Percentiles rank a stretch among this genome's conserved stretches.
phyloP scores from a whole-genome alignment of 441 rosid species.

The Mallotus japonicus region DNA sequence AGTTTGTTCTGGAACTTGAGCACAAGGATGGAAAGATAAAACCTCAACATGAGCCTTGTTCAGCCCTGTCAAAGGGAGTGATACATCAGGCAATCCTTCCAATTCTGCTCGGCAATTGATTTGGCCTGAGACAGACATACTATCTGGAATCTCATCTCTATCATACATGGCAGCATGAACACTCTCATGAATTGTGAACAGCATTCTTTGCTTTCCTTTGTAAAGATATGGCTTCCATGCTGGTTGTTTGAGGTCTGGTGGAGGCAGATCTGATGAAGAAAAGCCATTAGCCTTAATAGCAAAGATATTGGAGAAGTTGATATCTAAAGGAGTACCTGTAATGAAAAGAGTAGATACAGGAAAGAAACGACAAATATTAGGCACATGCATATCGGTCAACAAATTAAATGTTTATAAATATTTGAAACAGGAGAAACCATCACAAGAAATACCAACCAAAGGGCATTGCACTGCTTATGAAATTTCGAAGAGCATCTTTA shows the following conservation, averaged over 20 bases:
- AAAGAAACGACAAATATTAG: conserved; percentile 1
- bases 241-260: conserved; percentile 77
- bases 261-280: conserved; percentile 74
- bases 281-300: conserved; percentile 74
- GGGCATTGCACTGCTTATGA: conserved; percentile 79
- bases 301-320: conserved; percentile 60
- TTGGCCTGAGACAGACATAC: conserved; percentile 76
- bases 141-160: conserved; percentile 87
- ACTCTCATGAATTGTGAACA: conserved; percentile 78
- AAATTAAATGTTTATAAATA: conserved; percentile 19
- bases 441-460: conserved; percentile 68
- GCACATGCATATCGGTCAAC: conserved; percentile 20
- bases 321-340: conserved; percentile 86
- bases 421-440: conserved; percentile 28
- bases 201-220: conserved; percentile 79
- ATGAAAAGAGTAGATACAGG: conserved; percentile 18
- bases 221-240: conserved; percentile 95
- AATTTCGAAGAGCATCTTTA: conserved; percentile 73
- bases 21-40: conserved; percentile 85
- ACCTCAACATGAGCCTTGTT: conserved; percentile 60
- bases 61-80: conserved; percentile 76
- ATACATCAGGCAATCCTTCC: conserved; percentile 93
- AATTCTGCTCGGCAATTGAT: conserved; percentile 90
- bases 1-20: conserved; percentile 86
- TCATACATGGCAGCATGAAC: conserved; percentile 84